Evolutionary conservation across 441 rosid species (phyloP).

Genomic region (Omphalea diandra): DNA sequence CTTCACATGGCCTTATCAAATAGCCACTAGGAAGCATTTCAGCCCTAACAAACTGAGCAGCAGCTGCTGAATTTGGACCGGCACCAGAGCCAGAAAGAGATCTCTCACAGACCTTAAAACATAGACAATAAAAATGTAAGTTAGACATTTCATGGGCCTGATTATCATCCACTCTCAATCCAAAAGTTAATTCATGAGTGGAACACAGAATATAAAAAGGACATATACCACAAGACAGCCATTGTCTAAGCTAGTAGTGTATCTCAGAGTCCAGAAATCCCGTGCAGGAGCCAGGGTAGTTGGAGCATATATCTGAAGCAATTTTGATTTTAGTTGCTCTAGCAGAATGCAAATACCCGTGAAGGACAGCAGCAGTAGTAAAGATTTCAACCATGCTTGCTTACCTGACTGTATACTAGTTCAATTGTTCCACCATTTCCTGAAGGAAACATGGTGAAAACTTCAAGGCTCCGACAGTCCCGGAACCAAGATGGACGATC

Average conservation of each 20-base stretch:
- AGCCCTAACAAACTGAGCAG: conserved; percentile 91
- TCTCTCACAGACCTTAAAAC: conserved; percentile 83
- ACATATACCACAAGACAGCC: conserved; percentile 95
- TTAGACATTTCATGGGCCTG: no score
- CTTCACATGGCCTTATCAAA: conserved; percentile 94
- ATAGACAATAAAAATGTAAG: conserved; percentile 14
- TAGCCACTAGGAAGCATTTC: conserved; percentile 98
- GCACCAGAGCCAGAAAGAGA: conserved; percentile 96
- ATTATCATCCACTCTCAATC: not conserved
- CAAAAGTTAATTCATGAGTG: not conserved
- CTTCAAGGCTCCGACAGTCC: conserved; percentile 98
- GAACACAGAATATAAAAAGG: not conserved
- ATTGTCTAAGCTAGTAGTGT: conserved; percentile 83
- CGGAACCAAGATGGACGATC: conserved; percentile 98
- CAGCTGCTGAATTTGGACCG: conserved; percentile 74
- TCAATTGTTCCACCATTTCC: conserved; percentile 97
- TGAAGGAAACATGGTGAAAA: conserved; percentile 90
- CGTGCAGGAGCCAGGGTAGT: conserved; percentile 98
- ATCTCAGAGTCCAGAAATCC: conserved; percentile 98
- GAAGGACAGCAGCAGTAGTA: conserved; percentile 2
- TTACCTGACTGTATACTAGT: conserved; percentile 91
- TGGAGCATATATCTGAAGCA: conserved; percentile 82
- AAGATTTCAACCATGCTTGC: conserved; percentile 6
- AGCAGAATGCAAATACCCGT: not conserved
- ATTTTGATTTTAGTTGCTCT: conserved; percentile 7